phyloP scores from a whole-genome alignment of 495 filamentous ascomycete species.

The Penicillium tannophilum region DNA sequence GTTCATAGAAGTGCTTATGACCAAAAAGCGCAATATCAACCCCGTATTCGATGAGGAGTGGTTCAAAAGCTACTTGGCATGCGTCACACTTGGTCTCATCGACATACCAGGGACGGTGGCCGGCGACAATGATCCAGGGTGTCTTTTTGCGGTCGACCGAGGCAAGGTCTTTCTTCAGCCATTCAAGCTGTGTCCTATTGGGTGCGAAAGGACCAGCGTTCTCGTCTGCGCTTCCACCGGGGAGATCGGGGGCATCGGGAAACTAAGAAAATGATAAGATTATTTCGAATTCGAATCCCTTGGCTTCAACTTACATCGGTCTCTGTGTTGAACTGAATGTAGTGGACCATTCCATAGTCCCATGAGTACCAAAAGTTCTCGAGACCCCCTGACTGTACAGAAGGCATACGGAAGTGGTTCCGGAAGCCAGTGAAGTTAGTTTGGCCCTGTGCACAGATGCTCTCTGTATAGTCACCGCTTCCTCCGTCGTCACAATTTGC shows the following conservation, averaged over 20 bases:
- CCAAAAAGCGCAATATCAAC: slow-evolving; percentile 56
- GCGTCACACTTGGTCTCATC: slow-evolving; percentile 39
- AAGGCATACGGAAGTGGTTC: slow-evolving; percentile 15
- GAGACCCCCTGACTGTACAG: slow-evolving; percentile 5
- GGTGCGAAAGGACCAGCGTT: slow-evolving; percentile 48
- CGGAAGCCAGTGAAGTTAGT: slow-evolving; percentile 17
- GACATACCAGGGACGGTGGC: slow-evolving; percentile 58
- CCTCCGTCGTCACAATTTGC: slow-evolving; percentile 11
- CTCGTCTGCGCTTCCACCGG: slow-evolving; percentile 38
- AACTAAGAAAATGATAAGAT: slow-evolving; percentile 20
- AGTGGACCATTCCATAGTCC: slow-evolving; percentile 13
- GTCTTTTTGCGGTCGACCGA: slow-evolving; percentile 51
- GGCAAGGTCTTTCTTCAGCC: slow-evolving; percentile 46
- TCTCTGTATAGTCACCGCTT: background rate
- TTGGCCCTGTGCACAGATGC: slow-evolving; percentile 13
- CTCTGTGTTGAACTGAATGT: slow-evolving; percentile 14
- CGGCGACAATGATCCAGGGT: slow-evolving; percentile 44
- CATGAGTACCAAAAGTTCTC: slow-evolving; percentile 17
- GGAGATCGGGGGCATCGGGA: slow-evolving; percentile 43
- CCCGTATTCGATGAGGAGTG: slow-evolving; percentile 50
- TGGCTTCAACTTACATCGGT: slow-evolving; percentile 19
- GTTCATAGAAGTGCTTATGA: slow-evolving; percentile 53
- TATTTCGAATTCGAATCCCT: background rate
- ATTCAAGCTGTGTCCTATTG: slow-evolving; percentile 44
- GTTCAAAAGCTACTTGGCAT: slow-evolving; percentile 54